phyloP scores from a whole-genome alignment of 1,284 basidiomycete genomes.

The Trichosporon asahii region DNA sequence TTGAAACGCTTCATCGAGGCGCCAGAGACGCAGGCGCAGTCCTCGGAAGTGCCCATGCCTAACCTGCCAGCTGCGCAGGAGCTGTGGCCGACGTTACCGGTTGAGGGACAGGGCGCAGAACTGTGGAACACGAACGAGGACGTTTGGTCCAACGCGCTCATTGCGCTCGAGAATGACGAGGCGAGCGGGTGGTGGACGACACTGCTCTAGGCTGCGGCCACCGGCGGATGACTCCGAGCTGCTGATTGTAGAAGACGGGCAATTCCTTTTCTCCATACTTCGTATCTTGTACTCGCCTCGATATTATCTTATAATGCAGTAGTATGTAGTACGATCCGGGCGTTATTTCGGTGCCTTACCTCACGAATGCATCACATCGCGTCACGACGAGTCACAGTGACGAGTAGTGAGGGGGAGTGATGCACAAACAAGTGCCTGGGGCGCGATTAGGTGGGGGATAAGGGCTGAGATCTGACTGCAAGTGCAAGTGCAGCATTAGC shows the following conservation, averaged over 20 bases:
- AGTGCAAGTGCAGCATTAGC: slow-evolving; percentile 7
- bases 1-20: slow-evolving; percentile 25
- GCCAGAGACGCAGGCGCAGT: neutral
- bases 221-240: too few species aligned
- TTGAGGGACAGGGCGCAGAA: slow-evolving; percentile 12
- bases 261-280: neutral
- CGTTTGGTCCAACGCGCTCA: slow-evolving; percentile 27
- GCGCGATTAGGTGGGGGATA: neutral
- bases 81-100: slow-evolving; percentile 21
- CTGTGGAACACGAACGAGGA: slow-evolving; percentile 24
- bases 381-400: neutral
- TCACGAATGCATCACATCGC: neutral
- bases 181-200: slow-evolving; percentile 28
- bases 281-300: neutral
- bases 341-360: neutral
- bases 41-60: slow-evolving; percentile 10
- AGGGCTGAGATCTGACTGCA: neutral
- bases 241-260: too few species aligned
- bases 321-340: neutral
- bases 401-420: neutral
- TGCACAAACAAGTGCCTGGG: neutral
- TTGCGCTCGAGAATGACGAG: slow-evolving; percentile 27
- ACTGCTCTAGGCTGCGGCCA: slow-evolving; percentile 16
- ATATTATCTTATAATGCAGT: neutral
- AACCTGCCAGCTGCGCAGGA: slow-evolving; percentile 19